Conservation (phyloP, 345 rosid species). For the Brassica napus region DNA sequence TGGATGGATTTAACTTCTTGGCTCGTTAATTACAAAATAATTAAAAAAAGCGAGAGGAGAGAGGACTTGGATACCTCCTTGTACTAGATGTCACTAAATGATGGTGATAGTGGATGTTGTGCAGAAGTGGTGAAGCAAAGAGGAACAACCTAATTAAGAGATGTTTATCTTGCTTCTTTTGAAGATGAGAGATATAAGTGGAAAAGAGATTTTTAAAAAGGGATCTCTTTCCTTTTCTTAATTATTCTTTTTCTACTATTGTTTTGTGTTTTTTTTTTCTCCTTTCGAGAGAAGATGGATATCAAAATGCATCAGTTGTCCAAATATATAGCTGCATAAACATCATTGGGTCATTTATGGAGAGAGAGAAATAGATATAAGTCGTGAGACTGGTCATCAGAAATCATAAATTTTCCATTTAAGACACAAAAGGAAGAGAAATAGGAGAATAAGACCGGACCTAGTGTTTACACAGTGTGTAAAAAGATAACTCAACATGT, state of each 20-base stretch:
- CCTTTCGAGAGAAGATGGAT: constrained; percentile 20
- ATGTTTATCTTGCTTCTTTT: constrained; percentile 9
- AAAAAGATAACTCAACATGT: constrained; percentile 36
- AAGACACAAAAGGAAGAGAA: constrained; percentile 33
- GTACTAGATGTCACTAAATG: constrained; percentile 17
- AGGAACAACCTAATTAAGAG: constrained; percentile 11
- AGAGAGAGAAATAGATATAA: constrained; percentile 36
- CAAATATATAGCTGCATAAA: constrained; percentile 12
- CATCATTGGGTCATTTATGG: not conserved
- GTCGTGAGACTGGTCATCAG: constrained; percentile 39
- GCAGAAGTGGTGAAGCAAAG: constrained; percentile 42
- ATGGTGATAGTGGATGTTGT: constrained; percentile 21
- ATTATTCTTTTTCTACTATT: constrained; percentile 22
- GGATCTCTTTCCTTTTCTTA: constrained; percentile 8
- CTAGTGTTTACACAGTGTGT: constrained; percentile 48
- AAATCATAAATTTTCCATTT: constrained; percentile 39
- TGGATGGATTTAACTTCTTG: not conserved
- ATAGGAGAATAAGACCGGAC: constrained; percentile 3
- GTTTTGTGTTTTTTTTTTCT: not conserved
- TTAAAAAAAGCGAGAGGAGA: constrained; percentile 6
- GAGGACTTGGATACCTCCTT: constrained; percentile 4
- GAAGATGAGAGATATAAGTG: constrained; percentile 26
- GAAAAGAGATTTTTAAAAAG: constrained; percentile 25
- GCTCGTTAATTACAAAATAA: constrained; percentile 9
- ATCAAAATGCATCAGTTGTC: constrained; percentile 22